Conservation (phyloP, 306 rosid genomes). For the Dryas octopetala region DNA sequence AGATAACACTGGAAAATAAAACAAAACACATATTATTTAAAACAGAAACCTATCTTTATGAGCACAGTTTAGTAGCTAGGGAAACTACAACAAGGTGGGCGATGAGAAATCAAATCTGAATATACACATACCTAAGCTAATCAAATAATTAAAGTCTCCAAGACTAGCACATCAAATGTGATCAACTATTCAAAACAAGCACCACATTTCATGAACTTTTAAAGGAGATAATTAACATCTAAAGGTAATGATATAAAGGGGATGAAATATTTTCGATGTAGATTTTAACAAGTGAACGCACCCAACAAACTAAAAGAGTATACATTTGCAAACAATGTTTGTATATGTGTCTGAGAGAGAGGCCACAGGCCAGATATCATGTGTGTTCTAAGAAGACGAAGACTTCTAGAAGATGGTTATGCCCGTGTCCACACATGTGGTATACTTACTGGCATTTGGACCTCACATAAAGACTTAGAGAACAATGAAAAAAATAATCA, state of each 20-base stretch:
- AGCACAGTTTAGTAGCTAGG: neutral
- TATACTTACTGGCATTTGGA: no score
- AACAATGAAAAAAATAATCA: no score
- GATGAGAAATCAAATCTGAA: neutral
- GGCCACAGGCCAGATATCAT: no score
- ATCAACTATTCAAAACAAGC: neutral
- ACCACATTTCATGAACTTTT: neutral
- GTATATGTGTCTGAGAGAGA: no score
- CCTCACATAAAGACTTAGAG: no score
- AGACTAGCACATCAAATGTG: neutral
- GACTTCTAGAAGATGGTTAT: no score
- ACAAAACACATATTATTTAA: neutral
- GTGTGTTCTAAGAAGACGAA: no score
- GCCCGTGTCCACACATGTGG: no score
- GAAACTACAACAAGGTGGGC: neutral
- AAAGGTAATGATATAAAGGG: neutral
- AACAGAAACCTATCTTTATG: neutral
- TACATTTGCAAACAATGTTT: no score
- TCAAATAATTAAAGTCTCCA: neutral
- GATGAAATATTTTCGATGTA: no score
- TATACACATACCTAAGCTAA: neutral
- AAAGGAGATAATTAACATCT: neutral
- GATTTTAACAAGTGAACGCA: no score
- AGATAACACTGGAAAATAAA: constrained; percentile 53
- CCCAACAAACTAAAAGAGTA: no score